A percentile compares a stretch with the other conserved stretches of the same genome.
These are phyloP conservation scores for Eutypa lata DNA, from an alignment of 2,329 filamentous ascomycete species.

Conservation along the genomic window DNA sequence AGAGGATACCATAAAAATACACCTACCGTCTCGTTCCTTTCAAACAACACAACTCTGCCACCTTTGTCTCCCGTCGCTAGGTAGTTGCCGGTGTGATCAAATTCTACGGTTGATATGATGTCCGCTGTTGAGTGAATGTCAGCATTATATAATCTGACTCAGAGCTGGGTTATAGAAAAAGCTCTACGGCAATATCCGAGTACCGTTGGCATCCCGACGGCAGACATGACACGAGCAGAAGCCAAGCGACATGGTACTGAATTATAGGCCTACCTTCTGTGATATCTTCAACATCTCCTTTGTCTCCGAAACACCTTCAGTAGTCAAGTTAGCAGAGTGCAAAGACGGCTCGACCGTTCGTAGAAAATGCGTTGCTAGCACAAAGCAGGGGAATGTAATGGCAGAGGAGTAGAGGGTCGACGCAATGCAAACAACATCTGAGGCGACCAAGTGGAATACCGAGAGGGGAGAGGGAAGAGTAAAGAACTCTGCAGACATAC, in stretches of 20 bases:
- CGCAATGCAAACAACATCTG: too few relatives aligned
- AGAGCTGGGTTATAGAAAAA: not conserved
- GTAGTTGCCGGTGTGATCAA: constrained; percentile 87
- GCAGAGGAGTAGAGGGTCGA: too few relatives aligned
- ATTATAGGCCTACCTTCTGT: constrained; percentile 70
- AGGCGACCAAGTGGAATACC: not conserved
- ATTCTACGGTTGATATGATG: constrained; percentile 89
- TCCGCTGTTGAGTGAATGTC: constrained; percentile 56
- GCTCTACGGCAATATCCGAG: not conserved
- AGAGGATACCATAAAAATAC: not conserved
- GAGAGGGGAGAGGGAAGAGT: constrained; percentile 22
- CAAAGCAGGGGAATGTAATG: too few relatives aligned
- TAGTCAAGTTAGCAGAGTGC: not conserved
- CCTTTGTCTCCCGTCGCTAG: constrained; percentile 88
- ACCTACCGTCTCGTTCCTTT: constrained; percentile 91
- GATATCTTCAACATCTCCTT: constrained; percentile 98
- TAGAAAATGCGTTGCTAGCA: too few relatives aligned
- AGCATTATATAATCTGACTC: constrained; percentile 10
- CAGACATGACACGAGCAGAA: constrained; percentile 1
- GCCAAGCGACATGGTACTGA: not conserved
- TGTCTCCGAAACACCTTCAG: constrained; percentile 94
- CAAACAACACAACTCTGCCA: constrained; percentile 79
- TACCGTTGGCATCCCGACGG: not conserved
- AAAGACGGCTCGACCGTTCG: too few relatives aligned
- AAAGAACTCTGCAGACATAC: constrained; percentile 53